Evolutionary conservation across 2,329 filamentous ascomycete genomes (phyloP), one percentile per base, ranked within the genome.

Genomic region (Cladosporium austrohemisphaericum): DNA sequence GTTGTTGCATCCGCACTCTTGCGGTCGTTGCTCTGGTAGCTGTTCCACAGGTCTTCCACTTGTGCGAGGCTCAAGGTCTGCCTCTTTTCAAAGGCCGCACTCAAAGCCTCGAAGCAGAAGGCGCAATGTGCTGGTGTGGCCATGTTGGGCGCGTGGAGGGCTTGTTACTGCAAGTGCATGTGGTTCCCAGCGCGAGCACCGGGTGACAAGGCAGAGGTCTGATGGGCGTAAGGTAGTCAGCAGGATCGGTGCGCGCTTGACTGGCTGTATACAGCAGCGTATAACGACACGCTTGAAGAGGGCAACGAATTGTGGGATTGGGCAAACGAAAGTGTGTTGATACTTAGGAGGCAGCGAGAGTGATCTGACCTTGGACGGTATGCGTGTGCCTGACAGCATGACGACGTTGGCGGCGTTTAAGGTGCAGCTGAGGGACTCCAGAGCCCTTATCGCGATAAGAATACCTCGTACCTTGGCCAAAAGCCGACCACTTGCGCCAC

Each of bases 71-170:
- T 76, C 59, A 90, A 75, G 9, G 86, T 73, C 51, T 83, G 76
- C 54, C 85, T 84, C 55, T 78, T 73, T 58, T 88, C 80, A 58
- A 95, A 87, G 53, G 83, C 80, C 47, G 91, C 85, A 41, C 81
- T 78, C 29, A 98, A 82, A 32, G 78, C 77, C 71, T 98, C 93
- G 76, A 98, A 97, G 75, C 91, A 96, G 70, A 85, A 91, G 63
- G 92, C 83, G 70, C 91, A 96, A 71, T 97, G 92, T 52, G 84
- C 85, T 60, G 80, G 71, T 50, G 86, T 85, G 41, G 93, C 92
- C 92, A 97, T 97, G 32, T 13, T 32, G 10, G n/a, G 10, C 3
- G 28, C 14, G 5, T 23, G 7, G 19, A 13, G 11, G 3, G 26
- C 26, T 10, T 7, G 3, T 9, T 9, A 1, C 4, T 41, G 37